Conservation (phyloP, 1,139 yeast species). For the Casaregolazyma lundiana region DNA sequence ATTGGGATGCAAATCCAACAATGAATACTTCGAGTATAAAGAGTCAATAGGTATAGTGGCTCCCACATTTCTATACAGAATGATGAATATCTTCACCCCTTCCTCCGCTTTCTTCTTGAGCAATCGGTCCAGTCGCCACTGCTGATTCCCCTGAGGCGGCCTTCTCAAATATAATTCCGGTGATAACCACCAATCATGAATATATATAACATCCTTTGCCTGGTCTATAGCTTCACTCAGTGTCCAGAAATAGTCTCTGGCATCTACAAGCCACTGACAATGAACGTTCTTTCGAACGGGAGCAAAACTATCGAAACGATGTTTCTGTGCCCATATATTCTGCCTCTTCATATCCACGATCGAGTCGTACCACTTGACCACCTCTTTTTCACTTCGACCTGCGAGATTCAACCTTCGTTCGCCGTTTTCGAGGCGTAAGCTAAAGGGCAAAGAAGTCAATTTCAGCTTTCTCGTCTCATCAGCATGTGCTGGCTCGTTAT, state of each 20-base stretch:
- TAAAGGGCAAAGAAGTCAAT: constrained; percentile 22
- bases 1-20: constrained; percentile 78
- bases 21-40: constrained; percentile 86
- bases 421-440: constrained; percentile 69
- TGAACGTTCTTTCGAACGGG: constrained; percentile 80
- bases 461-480: constrained; percentile 16
- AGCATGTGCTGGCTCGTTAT: constrained; percentile 4
- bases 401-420: constrained; percentile 75
- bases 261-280: constrained; percentile 98
- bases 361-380: constrained; percentile 73
- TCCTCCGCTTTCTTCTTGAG: constrained; percentile 86
- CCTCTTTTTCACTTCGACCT: constrained; percentile 66
- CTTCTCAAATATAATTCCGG: constrained; percentile 91
- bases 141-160: constrained; percentile 93
- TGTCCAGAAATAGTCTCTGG: constrained; percentile 95
- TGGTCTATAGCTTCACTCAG: constrained; percentile 84
- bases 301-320: constrained; percentile 87
- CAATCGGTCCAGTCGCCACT: constrained; percentile 86
- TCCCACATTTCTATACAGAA: constrained; percentile 94
- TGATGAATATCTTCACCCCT: constrained; percentile 90
- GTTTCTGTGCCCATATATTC: constrained; percentile 64
- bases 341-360: constrained; percentile 63
- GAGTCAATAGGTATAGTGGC: constrained; percentile 92
- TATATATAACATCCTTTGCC: constrained; percentile 91
- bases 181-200: constrained; percentile 98